Conservation (phyloP, 257 asterid genomes). For the Primulina huaijiensis region DNA sequence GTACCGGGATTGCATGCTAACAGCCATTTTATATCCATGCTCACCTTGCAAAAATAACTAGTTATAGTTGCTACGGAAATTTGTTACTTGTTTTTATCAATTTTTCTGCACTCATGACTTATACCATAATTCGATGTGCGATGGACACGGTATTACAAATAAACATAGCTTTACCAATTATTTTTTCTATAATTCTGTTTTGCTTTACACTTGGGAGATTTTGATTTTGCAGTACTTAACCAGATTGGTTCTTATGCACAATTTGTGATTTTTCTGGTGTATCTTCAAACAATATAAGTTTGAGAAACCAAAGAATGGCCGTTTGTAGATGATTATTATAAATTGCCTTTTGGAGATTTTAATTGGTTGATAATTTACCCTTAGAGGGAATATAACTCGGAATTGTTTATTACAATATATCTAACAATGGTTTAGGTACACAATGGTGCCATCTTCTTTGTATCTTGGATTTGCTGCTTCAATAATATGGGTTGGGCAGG, state of each 20-base stretch:
- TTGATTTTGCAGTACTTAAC: neutral
- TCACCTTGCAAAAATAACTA: neutral
- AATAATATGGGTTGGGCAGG: conserved; percentile 98
- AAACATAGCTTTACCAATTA: neutral
- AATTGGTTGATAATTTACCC: neutral
- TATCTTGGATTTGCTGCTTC: conserved; percentile 93
- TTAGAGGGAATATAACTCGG: neutral
- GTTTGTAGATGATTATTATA: neutral
- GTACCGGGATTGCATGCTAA: neutral
- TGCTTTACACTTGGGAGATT: neutral
- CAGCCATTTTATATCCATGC: neutral
- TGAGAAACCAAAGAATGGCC: neutral
- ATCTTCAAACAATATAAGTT: neutral
- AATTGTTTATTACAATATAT: too few relatives aligned
- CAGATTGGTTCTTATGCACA: neutral
- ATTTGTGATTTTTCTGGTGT: neutral
- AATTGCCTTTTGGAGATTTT: neutral
- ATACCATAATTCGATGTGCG: neutral
- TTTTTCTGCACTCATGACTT: neutral
- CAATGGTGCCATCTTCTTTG: conserved; percentile 90
- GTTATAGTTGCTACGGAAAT: neutral
- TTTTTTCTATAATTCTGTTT: neutral
- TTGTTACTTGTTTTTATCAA: neutral
- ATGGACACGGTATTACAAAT: neutral
- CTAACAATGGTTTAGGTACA: conserved; percentile 47